phyloP scores from a whole-genome alignment of 108 stramenopile genomes.

The Phaeodactylum tricornutum region DNA sequence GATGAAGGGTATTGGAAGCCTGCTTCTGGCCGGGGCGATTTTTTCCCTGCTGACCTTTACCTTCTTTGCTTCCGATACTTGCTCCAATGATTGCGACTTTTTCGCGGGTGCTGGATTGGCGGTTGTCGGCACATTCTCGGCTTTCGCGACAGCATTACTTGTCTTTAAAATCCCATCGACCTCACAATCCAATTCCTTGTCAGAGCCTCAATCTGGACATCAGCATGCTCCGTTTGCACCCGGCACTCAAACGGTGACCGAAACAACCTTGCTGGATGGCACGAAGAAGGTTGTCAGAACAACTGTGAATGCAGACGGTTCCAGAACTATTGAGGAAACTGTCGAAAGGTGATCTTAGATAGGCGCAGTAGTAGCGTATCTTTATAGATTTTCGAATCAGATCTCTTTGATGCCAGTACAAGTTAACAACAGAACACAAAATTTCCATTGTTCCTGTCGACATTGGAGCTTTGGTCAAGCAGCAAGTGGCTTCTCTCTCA shows the following conservation, averaged over 20 bases:
- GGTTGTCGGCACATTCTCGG: not conserved
- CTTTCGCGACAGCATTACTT: not conserved
- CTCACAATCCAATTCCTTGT: not conserved
- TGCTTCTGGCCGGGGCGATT: not conserved
- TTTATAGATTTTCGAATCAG: too few relatives aligned
- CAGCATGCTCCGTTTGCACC: not conserved
- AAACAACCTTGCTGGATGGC: conserved; percentile 14
- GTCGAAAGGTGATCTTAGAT: too few relatives aligned
- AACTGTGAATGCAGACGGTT: conserved; percentile 13
- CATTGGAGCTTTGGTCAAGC: too few relatives aligned
- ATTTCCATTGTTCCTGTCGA: too few relatives aligned
- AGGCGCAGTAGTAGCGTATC: too few relatives aligned
- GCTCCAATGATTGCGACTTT: not conserved
- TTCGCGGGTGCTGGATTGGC: conserved; percentile 1
- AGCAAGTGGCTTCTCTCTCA: too few relatives aligned
- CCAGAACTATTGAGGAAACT: conserved; percentile 12
- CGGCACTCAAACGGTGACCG: conserved; percentile 10
- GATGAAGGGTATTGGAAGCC: not conserved
- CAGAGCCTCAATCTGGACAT: not conserved
- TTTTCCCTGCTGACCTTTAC: not conserved
- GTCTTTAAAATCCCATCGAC: not conserved
- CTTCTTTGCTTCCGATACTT: not conserved
- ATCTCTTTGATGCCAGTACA: too few relatives aligned
- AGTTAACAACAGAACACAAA: too few relatives aligned
- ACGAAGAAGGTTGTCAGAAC: conserved; percentile 8